phyloP scores from a whole-genome alignment of 495 filamentous ascomycete genomes.

The Penicillium mononematosum region DNA sequence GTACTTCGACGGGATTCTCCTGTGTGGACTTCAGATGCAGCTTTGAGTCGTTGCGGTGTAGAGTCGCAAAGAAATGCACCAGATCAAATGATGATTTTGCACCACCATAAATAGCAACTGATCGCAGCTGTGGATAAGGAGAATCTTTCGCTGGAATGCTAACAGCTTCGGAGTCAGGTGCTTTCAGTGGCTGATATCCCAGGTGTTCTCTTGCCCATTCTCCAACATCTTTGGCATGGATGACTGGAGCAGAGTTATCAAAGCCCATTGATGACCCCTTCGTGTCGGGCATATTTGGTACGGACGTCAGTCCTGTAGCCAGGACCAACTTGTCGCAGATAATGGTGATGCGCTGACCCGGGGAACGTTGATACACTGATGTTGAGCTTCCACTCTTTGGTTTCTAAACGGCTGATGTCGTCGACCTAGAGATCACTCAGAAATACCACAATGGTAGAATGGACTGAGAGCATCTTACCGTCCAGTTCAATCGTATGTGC shows the following conservation, averaged over 20 bases:
- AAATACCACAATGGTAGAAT: background rate
- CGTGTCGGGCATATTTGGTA: slow-evolving; percentile 50
- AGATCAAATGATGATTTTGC: slow-evolving; percentile 71
- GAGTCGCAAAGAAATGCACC: slow-evolving; percentile 61
- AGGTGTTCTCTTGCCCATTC: slow-evolving; percentile 32
- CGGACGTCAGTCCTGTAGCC: slow-evolving; percentile 63
- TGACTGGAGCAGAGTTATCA: slow-evolving; percentile 43
- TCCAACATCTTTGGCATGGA: slow-evolving; percentile 40
- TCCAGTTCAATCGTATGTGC: slow-evolving; percentile 52
- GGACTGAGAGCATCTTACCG: slow-evolving; percentile 33
- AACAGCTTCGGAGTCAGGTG: background rate
- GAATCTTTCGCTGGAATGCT: background rate
- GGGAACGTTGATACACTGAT: slow-evolving; percentile 10
- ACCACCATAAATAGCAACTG: slow-evolving; percentile 61
- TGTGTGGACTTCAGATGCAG: slow-evolving; percentile 17
- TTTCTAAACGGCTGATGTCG: slow-evolving; percentile 25
- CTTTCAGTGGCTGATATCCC: slow-evolving; percentile 26
- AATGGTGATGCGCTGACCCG: slow-evolving; percentile 23
- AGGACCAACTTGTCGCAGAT: slow-evolving; percentile 60
- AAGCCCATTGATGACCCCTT: background rate
- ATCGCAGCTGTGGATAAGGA: slow-evolving; percentile 7
- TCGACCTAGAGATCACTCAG: slow-evolving; percentile 23
- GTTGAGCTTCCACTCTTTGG: slow-evolving; percentile 27
- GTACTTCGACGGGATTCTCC: slow-evolving; percentile 51
- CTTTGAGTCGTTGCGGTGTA: slow-evolving; percentile 21